Base-by-base conservation (phyloP, 768 basidiomycete genomes). In the Erythrobasidium yunnanense region DNA sequence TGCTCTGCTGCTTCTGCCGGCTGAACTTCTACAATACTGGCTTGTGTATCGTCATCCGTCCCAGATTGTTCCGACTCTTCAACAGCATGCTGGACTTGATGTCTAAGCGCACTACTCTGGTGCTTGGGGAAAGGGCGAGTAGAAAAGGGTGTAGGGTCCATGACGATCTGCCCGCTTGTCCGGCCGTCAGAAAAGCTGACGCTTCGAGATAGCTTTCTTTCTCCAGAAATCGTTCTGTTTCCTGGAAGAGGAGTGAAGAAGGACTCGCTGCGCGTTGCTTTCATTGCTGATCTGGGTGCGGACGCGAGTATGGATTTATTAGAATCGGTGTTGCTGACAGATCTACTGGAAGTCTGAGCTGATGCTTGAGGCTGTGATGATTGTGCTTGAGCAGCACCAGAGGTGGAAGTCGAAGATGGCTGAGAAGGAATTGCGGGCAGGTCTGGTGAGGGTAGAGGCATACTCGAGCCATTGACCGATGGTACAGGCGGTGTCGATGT, bases 171-270 rank as follows among this genome's bases (percentile, higher is more conserved):
- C 1, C 93, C 92, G 32, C 87, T 85, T 67, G 82, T 82, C 74
- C 85, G 87, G 4, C 95, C 95, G 74, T 99, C 95, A 25, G 91
- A 95, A 78, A 99, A 99, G 75, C 90, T 93, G 65, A 99, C 93
- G 46, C 87, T 90, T 38, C 90, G 81, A n/a, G 85, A 82, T 70
- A 85, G 83, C 13, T 77, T 60, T 29, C 54, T 11, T 51, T 25
- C 29, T 13, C 8, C 27, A 66, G 68, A 25, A 29, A 52, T 18
- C 83, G 87, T 35, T 22, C 20, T 42, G 1, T 62, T 52, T 25
- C 52, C 55, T 15, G 68, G 69, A 22, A 63, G 29, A 4, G 70
- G 35, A 13, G 70, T 70, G 13, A 38, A 18, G n/a, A 62, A 65
- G 18, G 76, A 80, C 79, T 71, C 18, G 72, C 80, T 20, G 79